Evolutionary conservation across 176 grass and related monocot species (phyloP).

Genomic region (Otatea glauca): DNA sequence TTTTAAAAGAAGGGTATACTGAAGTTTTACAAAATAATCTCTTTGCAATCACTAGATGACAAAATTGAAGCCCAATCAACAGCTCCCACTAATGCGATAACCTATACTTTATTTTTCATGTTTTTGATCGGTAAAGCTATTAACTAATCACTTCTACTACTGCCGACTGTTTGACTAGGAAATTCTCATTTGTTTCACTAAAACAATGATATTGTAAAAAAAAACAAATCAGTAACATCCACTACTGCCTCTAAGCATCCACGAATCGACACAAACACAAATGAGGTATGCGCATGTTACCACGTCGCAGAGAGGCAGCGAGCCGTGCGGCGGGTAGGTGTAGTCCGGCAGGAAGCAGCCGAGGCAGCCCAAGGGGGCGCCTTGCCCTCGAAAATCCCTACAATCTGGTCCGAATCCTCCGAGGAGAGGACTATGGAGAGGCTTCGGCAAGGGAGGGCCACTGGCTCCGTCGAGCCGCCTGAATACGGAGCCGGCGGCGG

Average conservation of each 20-base stretch:
- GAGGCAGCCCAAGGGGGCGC: constrained; percentile 3
- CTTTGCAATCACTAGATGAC: not conserved
- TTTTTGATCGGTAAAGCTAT: constrained; percentile 6
- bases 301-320: constrained; percentile 37
- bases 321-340: constrained; percentile 27
- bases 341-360: constrained; percentile 37
- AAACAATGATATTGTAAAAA: not conserved
- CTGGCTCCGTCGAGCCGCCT: constrained; percentile 36
- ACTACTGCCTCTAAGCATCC: constrained; percentile 5
- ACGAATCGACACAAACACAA: constrained; percentile 25
- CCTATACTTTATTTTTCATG: not conserved
- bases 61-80: constrained; percentile 11
- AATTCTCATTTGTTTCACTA: not conserved
- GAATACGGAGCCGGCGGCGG: constrained; percentile 34
- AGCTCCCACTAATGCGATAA: not conserved
- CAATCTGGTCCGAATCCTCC: constrained; percentile 32
- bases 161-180: constrained; percentile 16
- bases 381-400: constrained; percentile 3
- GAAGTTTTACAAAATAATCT: not conserved
- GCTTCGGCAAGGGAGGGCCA: constrained; percentile 34
- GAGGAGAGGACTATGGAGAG: constrained; percentile 30
- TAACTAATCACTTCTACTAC: not conserved
- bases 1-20: not conserved
- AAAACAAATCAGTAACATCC: constrained; percentile 1
- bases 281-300: constrained; percentile 35